Evolutionary conservation across 1,284 basidiomycete genomes (phyloP), one percentile per base, ranked within the genome.

Genomic region (Cutaneotrichosporon sp.): DNA sequence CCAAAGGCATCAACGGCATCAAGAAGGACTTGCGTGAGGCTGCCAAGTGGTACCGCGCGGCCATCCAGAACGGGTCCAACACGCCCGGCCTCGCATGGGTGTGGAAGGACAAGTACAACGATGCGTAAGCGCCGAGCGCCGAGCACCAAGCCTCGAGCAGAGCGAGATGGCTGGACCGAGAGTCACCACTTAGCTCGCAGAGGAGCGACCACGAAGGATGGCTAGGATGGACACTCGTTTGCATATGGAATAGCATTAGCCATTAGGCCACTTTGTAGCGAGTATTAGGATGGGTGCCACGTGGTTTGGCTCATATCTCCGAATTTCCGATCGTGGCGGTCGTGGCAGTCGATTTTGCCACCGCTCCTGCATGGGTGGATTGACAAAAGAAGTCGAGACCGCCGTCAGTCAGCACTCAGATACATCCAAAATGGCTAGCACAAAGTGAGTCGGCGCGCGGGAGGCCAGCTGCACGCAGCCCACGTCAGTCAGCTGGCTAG

Each of bases 1-100:
- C 75, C 2, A 79, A 79, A 58, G 80, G 80, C 14, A 69, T 69
- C 22, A 67, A 64, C 49, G 76, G 77, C 16, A 63, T 81, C 34
- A 80, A 79, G 71, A 80, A 80, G 71, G 76, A 81, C 69, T 76
- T 76, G 78, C 73, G 76, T 58, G 79, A 80, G 67, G 77, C 80
- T 18, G 78, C 79, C 3, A 75, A 73, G 65, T 81, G 80, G 80
- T 81, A 81, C 63, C 69, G 80, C 6, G 76, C 75, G 57, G 80
- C 80, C 51, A 53, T 64, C 32, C n/a, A 73, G 40, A 75, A 74
- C 13, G 75, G 77, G 6, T 70, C 70, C 30, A 76, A 71, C 47
- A 76, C 72, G 0, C 70, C 78, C 32, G 80, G 80, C 5, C 63
- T 81, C 46, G 76, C 78, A n/a, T 81, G 80, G 80, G 72, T 81